Conservation (phyloP, 1,284 basidiomycete species). For the Veloporphyrellus conicus region DNA sequence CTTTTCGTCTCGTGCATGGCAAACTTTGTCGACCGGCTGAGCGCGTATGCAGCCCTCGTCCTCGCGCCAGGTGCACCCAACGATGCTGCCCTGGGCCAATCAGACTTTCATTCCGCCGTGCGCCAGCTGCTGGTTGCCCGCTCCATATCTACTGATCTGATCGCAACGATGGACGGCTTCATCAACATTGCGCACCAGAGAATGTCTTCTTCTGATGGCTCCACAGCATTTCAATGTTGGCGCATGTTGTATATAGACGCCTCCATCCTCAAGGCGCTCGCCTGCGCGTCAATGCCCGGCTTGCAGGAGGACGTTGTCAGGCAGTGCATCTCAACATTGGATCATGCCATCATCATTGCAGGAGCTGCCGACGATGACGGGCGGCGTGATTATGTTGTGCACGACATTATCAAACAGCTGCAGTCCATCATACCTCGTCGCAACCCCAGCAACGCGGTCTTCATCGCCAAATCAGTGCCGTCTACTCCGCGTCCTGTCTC, state of each 20-base stretch:
- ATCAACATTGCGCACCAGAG: slow-evolving; percentile 34
- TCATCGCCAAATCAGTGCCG: slow-evolving; percentile 10
- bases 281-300: slow-evolving; percentile 33
- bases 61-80: slow-evolving; percentile 2
- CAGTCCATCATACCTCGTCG: slow-evolving; percentile 32
- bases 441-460: slow-evolving; percentile 15
- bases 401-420: slow-evolving; percentile 52
- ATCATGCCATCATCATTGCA: slow-evolving; percentile 79
- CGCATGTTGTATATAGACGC: slow-evolving; percentile 62
- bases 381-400: slow-evolving; percentile 53
- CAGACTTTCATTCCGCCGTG: slow-evolving; percentile 15
- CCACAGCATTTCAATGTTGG: slow-evolving; percentile 42
- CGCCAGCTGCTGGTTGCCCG: slow-evolving; percentile 3
- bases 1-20: not conserved
- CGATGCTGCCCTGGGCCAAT: not conserved
- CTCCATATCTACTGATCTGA: not conserved
- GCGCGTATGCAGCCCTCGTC: slow-evolving; percentile 17
- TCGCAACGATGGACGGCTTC: slow-evolving; percentile 26
- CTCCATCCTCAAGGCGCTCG: slow-evolving; percentile 51
- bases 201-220: slow-evolving; percentile 30
- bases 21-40: not conserved
- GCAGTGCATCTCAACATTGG: slow-evolving; percentile 56
- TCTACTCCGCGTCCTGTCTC: slow-evolving; percentile 15
- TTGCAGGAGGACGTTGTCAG: slow-evolving; percentile 26
- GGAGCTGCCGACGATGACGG: slow-evolving; percentile 63